Evolutionary conservation across 148 eudicot genomes (phyloP).

Genomic region (Diospyros lotus): DNA sequence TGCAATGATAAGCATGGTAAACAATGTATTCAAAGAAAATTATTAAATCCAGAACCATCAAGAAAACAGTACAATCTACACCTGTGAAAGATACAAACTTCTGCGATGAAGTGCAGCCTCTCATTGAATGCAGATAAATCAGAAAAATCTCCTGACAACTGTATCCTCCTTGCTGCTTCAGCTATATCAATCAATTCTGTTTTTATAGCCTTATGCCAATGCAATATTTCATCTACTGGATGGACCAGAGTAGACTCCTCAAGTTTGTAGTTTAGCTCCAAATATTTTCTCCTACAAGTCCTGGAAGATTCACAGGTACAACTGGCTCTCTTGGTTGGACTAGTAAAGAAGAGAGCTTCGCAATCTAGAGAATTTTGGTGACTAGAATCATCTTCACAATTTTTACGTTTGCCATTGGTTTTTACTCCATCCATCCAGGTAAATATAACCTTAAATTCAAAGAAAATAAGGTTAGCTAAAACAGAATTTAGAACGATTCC

Average conservation of each 20-base stretch:
- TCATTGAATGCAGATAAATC: constrained; percentile 69
- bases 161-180: constrained; percentile 80
- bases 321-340: constrained; percentile 28
- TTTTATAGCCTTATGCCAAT: constrained; percentile 89
- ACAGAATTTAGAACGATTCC: background rate
- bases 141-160: constrained; percentile 63
- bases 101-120: constrained; percentile 93
- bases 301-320: constrained; percentile 58
- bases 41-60: background rate
- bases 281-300: constrained; percentile 44
- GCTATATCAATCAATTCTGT: constrained; percentile 82
- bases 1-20: background rate
- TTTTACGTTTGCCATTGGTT: constrained; percentile 24
- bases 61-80: constrained; percentile 17
- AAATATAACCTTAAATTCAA: constrained; percentile 60
- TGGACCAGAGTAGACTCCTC: constrained; percentile 28
- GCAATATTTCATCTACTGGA: constrained; percentile 90
- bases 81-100: constrained; percentile 99
- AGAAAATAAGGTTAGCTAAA: constrained; percentile 19
- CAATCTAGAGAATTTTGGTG: constrained; percentile 27
- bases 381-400: constrained; percentile 39
- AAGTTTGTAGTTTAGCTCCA: constrained; percentile 28
- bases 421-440: constrained; percentile 90
- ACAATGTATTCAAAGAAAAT: background rate
- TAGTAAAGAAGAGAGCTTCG: constrained; percentile 28